Base-by-base conservation (phyloP, 2,329 filamentous ascomycete species). In the Microdochium paspali region DNA sequence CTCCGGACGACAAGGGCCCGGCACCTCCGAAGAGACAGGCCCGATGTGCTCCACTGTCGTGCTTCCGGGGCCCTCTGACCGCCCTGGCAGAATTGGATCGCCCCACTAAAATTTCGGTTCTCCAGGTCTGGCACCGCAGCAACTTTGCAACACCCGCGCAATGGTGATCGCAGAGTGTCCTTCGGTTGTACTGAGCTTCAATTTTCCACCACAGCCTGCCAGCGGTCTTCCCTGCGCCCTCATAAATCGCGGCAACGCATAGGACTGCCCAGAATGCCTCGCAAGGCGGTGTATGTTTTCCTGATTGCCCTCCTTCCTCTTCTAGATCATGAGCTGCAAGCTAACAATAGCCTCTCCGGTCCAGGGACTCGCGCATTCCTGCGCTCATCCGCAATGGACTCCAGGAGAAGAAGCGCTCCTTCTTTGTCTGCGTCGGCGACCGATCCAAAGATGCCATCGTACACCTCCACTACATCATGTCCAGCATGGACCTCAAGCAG, bases 381-480 rank as follows among this genome's bases (percentile, higher is more conserved):
- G 84, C 90, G 66, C 82, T 96, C 58, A 91, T 96, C 61, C 82
- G 84, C 65, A 96, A 95, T 85, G 86, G 87, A 55, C 76, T 90
- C 52, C 88, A 87, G 67, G 90, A 96, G 67, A 96, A 95, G 79
- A 97, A 97, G 73, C 82, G 93, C 66, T 95, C 87, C 71, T 96
- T 98, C 74, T 94, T 98, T 68, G 88, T 98, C 49, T 84, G 98
- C 23, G 91, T 98, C 43, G 93, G 93, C 61, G 90, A 98, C 66
- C 82, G 82, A 49, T 82, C 90, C 56, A 98, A 98, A 67, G 93
- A 98, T 75, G 89, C 91, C 57, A 97, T 98, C 63, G 90, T 97
- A 55, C 83, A 96, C 63, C 77, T 90, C 2, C 25, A 97, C 70
- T 90, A 93, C 62, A 94, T 98, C 61, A 87, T 96, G 75, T 85